These are phyloP conservation scores for Mallotus nudiflorus DNA, from an alignment of 345 rosid species.

Conservation along the genomic window DNA sequence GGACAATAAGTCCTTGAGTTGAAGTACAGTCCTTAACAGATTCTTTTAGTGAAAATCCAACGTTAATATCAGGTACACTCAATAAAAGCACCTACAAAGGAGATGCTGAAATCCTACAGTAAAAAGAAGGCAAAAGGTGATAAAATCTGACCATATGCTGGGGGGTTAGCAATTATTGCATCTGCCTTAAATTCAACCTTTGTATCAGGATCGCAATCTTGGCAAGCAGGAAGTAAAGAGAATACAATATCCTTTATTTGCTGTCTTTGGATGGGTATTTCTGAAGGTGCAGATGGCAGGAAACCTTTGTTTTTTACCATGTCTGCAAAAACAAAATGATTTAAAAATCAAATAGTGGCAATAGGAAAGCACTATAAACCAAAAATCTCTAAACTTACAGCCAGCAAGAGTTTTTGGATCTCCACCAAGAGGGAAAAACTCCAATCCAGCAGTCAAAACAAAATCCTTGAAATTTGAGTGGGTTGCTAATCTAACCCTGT, in stretches of 20 bases:
- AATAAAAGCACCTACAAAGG: neutral
- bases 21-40: too few relatives aligned
- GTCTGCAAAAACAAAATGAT: slow-evolving; percentile 32
- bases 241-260: slow-evolving; percentile 50
- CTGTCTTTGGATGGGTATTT: slow-evolving; percentile 50
- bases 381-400: slow-evolving; percentile 25
- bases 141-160: slow-evolving; percentile 48
- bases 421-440: slow-evolving; percentile 38
- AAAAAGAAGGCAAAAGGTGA: neutral
- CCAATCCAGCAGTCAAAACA: slow-evolving; percentile 33
- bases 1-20: neutral
- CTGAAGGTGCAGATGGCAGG: slow-evolving; percentile 58
- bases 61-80: neutral
- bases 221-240: slow-evolving; percentile 55
- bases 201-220: slow-evolving; percentile 42
- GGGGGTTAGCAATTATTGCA: slow-evolving; percentile 65
- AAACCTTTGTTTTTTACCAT: slow-evolving; percentile 72
- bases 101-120: neutral
- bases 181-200: slow-evolving; percentile 34
- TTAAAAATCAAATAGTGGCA: neutral
- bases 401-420: slow-evolving; percentile 37
- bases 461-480: slow-evolving; percentile 35
- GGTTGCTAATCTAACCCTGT: slow-evolving; percentile 37
- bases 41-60: too few relatives aligned
- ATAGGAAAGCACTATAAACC: neutral